Base-by-base conservation (phyloP, 2,329 filamentous ascomycete genomes). In the Aspergillus arachidicola region DNA sequence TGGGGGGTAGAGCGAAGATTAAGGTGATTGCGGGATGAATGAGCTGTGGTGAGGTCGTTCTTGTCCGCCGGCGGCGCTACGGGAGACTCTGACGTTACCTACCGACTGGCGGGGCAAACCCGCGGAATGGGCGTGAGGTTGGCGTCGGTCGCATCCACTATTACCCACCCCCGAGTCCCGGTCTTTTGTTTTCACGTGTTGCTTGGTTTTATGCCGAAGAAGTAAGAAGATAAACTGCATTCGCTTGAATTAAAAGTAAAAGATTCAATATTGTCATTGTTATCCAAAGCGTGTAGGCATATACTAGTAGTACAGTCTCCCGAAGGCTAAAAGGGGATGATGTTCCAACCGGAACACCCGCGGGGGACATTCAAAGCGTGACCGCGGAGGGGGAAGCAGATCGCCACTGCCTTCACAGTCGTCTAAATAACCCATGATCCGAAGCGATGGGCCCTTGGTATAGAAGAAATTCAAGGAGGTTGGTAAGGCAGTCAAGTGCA, bases 61-160 rank as follows among this genome's bases (percentile, higher is more conserved):
- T 60, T 38, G 32, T 38, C 45, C 23, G 6, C 21, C 26, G 56
- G 58, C 62, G 63, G 60, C 61, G 63, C 64, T 63, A 66, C 66
- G 66, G 60, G 64, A 64, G 60, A 51, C 68, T 70, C 68, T 70
- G 68, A 70, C 67, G 67, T 70, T 70, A 69, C 68, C 66, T 69
- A 69, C 68, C 66, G 65, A 55, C 63, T 64, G 64, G 68, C 68
- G 68, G 68, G 68, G 68, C 68, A 65, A 59, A 60, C 57, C 51
- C 32, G 51, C 51, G 51, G 51, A 7, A 55, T 55, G 51, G n/a
- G 51, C n/a, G n/a, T 12, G 32, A 55, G 30, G 48, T 51, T 53
- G 50, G 28, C 34, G 30, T 51, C 28, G 28, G 32, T 55, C 32
- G 51, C 51, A 55, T 23, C 34, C 30, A 26, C 51, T 51, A 2